phyloP scores from a whole-genome alignment of 306 rosid species.

The Crataegus laevigata region DNA sequence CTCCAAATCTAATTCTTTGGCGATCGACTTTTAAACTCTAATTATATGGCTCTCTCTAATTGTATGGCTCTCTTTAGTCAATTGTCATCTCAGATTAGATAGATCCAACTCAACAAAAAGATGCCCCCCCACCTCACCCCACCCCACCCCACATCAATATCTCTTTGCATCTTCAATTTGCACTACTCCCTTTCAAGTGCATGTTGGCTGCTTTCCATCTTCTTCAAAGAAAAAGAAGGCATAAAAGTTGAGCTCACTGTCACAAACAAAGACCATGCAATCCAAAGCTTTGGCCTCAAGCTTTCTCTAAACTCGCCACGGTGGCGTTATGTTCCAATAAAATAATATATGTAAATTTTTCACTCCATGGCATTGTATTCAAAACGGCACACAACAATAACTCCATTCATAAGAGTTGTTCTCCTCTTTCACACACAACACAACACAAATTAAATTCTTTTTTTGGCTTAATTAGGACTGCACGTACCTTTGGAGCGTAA shows the following conservation, averaged over 20 bases:
- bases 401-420: no score
- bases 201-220: constrained; percentile 7
- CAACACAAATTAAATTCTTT: not conserved
- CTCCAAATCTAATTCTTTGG: not conserved
- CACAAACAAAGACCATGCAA: constrained; percentile 14
- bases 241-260: constrained; percentile 26
- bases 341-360: no score
- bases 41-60: not conserved
- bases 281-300: not conserved
- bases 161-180: constrained; percentile 3
- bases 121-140: no score
- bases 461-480: constrained; percentile 9
- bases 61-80: not conserved
- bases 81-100: constrained; percentile 16
- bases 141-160: not conserved
- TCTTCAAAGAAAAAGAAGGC: not conserved
- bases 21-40: not conserved
- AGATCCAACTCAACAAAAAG: constrained; percentile 26
- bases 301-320: not conserved
- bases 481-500: constrained; percentile 49
- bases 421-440: not conserved
- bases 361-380: no score
- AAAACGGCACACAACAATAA: not conserved
- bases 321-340: not conserved
- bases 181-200: not conserved